Conservation (phyloP, 2,329 filamentous ascomycete species). For the Aspergillus versicolor region DNA sequence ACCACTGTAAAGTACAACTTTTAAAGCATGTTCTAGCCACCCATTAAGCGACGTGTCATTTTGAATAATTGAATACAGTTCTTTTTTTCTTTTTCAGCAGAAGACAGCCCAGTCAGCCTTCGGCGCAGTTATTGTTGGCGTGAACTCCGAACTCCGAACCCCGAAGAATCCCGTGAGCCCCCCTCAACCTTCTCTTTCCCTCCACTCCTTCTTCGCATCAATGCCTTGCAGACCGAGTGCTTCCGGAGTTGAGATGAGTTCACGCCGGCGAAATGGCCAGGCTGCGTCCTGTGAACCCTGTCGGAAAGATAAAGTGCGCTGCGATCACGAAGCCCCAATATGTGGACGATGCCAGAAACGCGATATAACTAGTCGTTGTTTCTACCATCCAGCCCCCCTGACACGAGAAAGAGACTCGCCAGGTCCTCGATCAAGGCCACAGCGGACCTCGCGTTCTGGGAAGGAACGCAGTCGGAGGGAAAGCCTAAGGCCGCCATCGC, state of each 20-base stretch:
- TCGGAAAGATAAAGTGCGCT: conserved; percentile 32
- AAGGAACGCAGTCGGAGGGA: not conserved
- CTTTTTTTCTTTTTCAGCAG: no score
- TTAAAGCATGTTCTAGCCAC: not conserved
- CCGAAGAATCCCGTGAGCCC: not conserved
- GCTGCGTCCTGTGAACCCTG: conserved; percentile 34
- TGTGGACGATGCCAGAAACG: conserved; percentile 30
- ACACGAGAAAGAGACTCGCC: conserved; percentile 13
- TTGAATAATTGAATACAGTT: not conserved
- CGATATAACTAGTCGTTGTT: conserved; percentile 21
- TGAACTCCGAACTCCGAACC: conserved; percentile 3
- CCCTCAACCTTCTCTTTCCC: not conserved
- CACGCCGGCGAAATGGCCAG: conserved; percentile 31
- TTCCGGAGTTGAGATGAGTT: conserved; percentile 1
- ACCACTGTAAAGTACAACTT: not conserved
- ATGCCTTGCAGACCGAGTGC: not conserved
- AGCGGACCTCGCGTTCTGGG: not conserved
- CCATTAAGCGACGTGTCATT: not conserved
- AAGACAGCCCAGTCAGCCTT: not conserved
- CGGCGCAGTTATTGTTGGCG: not conserved
- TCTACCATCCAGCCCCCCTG: conserved; percentile 34
- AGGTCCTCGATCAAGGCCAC: not conserved
- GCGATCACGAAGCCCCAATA: conserved; percentile 29
- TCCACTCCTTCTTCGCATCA: no score
- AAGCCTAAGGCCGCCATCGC: not conserved